Base-by-base conservation (phyloP, 2,329 filamentous ascomycete genomes). In the Tolypocladium inflatum region DNA sequence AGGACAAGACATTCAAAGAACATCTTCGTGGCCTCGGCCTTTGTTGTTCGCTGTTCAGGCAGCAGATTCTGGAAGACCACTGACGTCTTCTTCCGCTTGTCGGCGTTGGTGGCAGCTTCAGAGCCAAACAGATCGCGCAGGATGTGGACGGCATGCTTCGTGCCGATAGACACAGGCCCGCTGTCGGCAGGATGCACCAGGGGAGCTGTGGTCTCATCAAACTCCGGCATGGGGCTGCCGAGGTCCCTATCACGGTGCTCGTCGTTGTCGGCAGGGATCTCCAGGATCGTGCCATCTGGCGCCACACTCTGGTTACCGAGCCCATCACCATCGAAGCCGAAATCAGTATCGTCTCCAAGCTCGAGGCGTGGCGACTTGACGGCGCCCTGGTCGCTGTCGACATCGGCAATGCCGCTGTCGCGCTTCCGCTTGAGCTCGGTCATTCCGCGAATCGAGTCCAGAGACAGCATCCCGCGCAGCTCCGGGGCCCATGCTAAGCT, bases 1-100 rank as follows among this genome's bases (percentile, higher is more conserved):
- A 99, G 81, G 3, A 99, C 94, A 30, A 99, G 80, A 57, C 94
- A 88, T 75, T 99, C 94, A 67, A 99, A 99, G 78, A 99, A 99
- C 91, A 99, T 97, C 80, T 97, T 97, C 50, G 94, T 99, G 0
- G 94, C 94, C 67, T 97, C 94, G 10, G 89, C 88, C 72, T 90
- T 90, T 63, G 83, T 91, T 0, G 93, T 93, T 60, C 82, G 83
- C 63, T 80, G 76, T 73, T 96, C 90, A 0, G 94, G 94, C 39
- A 97, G 81, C 54, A 99, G 81, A 59, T 96, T 89, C 67, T 97
- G 93, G 79, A 99, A 97, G 3, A 95, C 80, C 3, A 96, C 91
- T 15, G 84, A 84, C 30, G 80, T 82, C 71, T 88, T 88, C 71
- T 87, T 88, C 66, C 91, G 85, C 73, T 89, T 87, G 58, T 86